Base-by-base conservation (phyloP, 768 basidiomycete genomes). In the Filobasidium wieringae region DNA sequence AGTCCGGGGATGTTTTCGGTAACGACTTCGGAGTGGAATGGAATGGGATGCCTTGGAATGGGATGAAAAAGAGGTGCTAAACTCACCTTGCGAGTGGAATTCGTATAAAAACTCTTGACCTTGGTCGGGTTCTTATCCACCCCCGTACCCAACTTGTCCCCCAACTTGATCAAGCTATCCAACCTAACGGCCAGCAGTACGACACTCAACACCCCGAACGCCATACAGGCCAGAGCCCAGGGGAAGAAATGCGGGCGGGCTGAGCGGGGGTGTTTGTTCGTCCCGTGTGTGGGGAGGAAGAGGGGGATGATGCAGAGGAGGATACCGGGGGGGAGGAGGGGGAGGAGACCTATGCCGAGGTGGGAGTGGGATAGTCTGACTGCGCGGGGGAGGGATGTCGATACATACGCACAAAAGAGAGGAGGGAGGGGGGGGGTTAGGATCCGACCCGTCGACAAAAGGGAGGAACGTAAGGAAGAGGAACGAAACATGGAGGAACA, bases 291-390 rank as follows among this genome's bases (percentile, higher is more conserved):
- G 2, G 57, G 57, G 29, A 58, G 34, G 39, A 58, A 41, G 50
- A 53, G 50, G 29, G 36, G 24, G 51, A 58, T 34, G 22, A 53
- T 22, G 22, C 37, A 30, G 22, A 58, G 36, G 22, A 29, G 8
- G 2, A 58, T 26, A 2, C 51, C 57, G 32, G 47, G 22, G 30
- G 27, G 27, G 22, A 58, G 39, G 17, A 58, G n/a, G 15, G 57
- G 57, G 27, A 58, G 50, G 31, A 58, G 36, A 27, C 57, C 57
- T 27, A 58, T 53, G 3, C 57, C 57, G 26, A 58, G 57, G 11
- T 32, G 30, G 24, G 34, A 50, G 2, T 40, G 50, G 33, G 32
- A 12, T 29, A 58, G 57, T 22, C 51, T 12, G 26, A 49, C 50
- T 50, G 30, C 8, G 45, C 45, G 27, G 3, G n/a, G 15, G n/a